A percentile compares a stretch with the other conserved stretches of the same genome.
phyloP scores from a whole-genome alignment of 78 protist species.

The Planoprotostelium fungivorum region DNA sequence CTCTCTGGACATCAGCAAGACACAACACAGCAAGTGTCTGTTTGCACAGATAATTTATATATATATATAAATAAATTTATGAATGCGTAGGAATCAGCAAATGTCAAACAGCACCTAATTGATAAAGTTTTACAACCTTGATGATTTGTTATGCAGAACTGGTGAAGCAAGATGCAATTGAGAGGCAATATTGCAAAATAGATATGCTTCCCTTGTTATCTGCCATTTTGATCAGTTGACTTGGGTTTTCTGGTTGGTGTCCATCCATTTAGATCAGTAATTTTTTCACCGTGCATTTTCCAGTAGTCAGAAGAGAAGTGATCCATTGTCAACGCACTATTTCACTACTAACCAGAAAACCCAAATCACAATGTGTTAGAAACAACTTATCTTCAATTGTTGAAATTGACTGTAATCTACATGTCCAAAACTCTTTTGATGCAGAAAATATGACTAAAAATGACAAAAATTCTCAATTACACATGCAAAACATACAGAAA shows the following conservation, averaged over 20 bases:
- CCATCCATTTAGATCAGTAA: too few relatives aligned
- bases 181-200: not conserved
- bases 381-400: not conserved
- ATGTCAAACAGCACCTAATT: not conserved
- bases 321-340: too few relatives aligned
- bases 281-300: too few relatives aligned
- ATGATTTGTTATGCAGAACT: not conserved
- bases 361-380: too few relatives aligned
- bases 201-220: not conserved
- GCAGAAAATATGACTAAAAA: not conserved
- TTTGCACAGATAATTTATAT: not conserved
- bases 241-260: too few relatives aligned
- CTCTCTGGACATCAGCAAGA: slow-evolving; percentile 1
- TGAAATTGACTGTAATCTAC: not conserved
- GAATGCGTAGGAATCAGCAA: not conserved
- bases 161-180: slow-evolving; percentile 1
- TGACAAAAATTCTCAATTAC: not conserved
- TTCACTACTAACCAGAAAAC: too few relatives aligned
- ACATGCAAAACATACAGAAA: not conserved
- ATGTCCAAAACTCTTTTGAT: not conserved
- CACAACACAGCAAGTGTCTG: not conserved
- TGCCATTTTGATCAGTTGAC: too few relatives aligned
- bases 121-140: not conserved
- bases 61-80: too few relatives aligned
- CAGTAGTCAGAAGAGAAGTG: too few relatives aligned